A percentile compares a stretch with the other conserved stretches of the same genome.
phyloP scores from a whole-genome alignment of 1,139 yeast species.

The Hemisphaericaspora xylofermentans region DNA sequence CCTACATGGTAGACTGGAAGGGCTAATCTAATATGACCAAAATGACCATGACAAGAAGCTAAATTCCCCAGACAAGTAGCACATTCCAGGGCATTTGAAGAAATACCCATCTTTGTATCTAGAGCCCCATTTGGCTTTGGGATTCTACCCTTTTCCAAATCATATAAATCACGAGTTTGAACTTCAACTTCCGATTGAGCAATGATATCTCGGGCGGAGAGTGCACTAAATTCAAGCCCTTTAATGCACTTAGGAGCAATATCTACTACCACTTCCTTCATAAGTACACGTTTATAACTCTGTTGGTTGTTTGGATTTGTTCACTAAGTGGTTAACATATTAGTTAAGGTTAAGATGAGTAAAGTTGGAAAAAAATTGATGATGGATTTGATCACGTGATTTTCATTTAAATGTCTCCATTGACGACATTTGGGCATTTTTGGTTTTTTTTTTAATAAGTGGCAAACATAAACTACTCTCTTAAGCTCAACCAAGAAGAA shows the following conservation, averaged over 20 bases:
- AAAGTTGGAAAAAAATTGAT: not conserved
- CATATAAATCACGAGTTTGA: constrained; percentile 86
- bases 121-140: constrained; percentile 85
- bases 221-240: constrained; percentile 90
- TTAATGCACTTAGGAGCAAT: constrained; percentile 87
- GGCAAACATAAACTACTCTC: not conserved
- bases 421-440: not conserved
- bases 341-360: not conserved
- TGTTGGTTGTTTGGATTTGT: not conserved
- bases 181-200: constrained; percentile 96
- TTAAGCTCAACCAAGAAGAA: not conserved
- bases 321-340: not conserved
- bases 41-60: constrained; percentile 97
- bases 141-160: constrained; percentile 76
- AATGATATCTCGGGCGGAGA: constrained; percentile 85
- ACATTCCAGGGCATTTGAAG: constrained; percentile 82
- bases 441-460: not conserved
- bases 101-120: constrained; percentile 92
- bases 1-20: constrained; percentile 98
- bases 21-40: constrained; percentile 91
- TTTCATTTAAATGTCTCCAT: too few species aligned
- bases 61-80: constrained; percentile 87
- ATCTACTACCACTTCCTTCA: constrained; percentile 79
- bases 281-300: constrained; percentile 17
- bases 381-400: not conserved